These are phyloP conservation scores for Gracilaria vermiculophylla DNA, from an alignment of 23 red algal species.

Conservation along the genomic window DNA sequence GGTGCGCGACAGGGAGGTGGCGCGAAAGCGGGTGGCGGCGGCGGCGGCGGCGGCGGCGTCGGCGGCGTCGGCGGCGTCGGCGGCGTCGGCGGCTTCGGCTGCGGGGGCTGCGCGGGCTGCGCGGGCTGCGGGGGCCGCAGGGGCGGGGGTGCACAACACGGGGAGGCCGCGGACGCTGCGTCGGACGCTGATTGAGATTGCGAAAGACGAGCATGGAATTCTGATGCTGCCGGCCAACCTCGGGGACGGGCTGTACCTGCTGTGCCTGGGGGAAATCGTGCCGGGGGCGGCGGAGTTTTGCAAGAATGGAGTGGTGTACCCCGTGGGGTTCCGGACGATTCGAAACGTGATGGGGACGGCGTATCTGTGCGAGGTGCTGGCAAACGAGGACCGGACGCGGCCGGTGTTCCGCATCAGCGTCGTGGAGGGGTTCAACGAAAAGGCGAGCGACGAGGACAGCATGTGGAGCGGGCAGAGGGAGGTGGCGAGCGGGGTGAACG, in stretches of 20 bases:
- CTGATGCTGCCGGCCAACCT: slow-evolving; percentile 30
- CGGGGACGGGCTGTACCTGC: slow-evolving; percentile 36
- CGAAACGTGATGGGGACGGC: neutral
- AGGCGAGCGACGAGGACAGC: neutral
- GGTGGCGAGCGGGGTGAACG: neutral
- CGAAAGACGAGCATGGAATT: slow-evolving; percentile 28
- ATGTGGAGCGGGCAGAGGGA: slow-evolving; percentile 11
- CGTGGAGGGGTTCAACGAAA: slow-evolving; percentile 22
- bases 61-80: no score
- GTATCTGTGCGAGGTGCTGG: slow-evolving; percentile 41
- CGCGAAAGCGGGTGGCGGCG: neutral
- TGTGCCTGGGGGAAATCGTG: slow-evolving; percentile 41
- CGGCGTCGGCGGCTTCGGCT: no score
- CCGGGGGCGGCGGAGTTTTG: slow-evolving; percentile 1
- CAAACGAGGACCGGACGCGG: neutral
- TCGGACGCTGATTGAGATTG: slow-evolving; percentile 39
- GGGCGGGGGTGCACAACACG: no score
- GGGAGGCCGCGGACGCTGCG: slow-evolving; percentile 12
- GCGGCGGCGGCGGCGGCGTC: neutral
- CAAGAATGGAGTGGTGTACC: slow-evolving; percentile 42
- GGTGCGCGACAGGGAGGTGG: neutral
- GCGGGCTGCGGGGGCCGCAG: no score
- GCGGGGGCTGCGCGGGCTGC: no score
- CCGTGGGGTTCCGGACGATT: slow-evolving; percentile 48
- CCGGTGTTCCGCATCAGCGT: slow-evolving; percentile 43